Conservation (phyloP, 208 protist species). For the Trypanosoma rangeli region DNA sequence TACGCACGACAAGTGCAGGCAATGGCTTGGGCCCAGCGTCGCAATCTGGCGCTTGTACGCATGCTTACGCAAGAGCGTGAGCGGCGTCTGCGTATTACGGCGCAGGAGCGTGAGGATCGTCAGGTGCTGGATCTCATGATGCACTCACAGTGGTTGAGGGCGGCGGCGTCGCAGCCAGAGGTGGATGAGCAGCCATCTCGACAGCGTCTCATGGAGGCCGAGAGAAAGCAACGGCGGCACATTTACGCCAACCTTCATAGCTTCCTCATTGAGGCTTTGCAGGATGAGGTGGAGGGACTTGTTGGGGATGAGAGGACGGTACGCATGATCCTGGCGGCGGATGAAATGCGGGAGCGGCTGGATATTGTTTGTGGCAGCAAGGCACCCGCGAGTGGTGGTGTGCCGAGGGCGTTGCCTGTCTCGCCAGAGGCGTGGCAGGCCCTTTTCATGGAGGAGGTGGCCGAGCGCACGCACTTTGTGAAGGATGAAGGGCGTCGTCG, state of each 20-base stretch:
- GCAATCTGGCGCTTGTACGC: slow-evolving; percentile 38
- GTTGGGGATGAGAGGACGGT: slow-evolving; percentile 50
- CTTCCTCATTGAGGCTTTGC: slow-evolving; percentile 22
- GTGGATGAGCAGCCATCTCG: slow-evolving; percentile 13
- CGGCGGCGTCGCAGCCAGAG: slow-evolving; percentile 5
- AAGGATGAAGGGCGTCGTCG: slow-evolving; percentile 60
- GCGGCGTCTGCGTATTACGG: slow-evolving; percentile 43
- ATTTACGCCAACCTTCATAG: slow-evolving; percentile 20
- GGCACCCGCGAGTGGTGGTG: background rate
- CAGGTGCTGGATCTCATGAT: slow-evolving; percentile 49
- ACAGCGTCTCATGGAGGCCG: slow-evolving; percentile 21
- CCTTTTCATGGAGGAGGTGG: slow-evolving; percentile 48
- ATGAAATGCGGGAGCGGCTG: slow-evolving; percentile 60
- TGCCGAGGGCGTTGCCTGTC: slow-evolving; percentile 11
- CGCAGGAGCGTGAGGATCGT: slow-evolving; percentile 41
- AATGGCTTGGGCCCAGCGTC: slow-evolving; percentile 51
- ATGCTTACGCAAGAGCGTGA: slow-evolving; percentile 42
- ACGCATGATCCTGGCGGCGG: slow-evolving; percentile 47
- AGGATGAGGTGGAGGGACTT: slow-evolving; percentile 41
- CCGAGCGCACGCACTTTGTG: slow-evolving; percentile 38
- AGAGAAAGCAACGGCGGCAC: slow-evolving; percentile 23
- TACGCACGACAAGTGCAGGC: slow-evolving; percentile 61
- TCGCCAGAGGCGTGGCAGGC: slow-evolving; percentile 35
- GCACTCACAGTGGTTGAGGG: slow-evolving; percentile 28
- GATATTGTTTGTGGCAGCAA: slow-evolving; percentile 37